Base-by-base conservation (phyloP, 768 basidiomycete species). In the Lactifluus subvellereus region DNA sequence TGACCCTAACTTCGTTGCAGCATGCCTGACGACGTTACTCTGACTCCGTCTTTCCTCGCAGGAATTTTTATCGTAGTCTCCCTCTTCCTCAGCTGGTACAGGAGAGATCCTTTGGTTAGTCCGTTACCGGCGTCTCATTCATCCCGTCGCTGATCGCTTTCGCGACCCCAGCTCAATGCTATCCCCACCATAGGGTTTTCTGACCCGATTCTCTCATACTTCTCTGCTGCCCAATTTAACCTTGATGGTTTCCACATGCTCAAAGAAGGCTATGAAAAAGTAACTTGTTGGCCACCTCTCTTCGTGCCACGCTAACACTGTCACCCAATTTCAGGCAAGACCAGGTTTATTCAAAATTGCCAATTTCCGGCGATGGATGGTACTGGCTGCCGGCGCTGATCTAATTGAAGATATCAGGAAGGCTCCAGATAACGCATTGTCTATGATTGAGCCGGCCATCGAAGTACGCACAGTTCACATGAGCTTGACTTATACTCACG, bases 331-430 rank as follows among this genome's bases (percentile, higher is more conserved):
- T 30, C 40, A 71, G 69, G 60, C 68, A 59, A 66, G 67, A n/a
- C 51, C 49, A 4, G 57, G 67, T 13, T 37, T 69, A 6, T 84
- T 81, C 71, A 79, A 78, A 69, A 71, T 83, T 5, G 71, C 81
- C 0, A 72, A 72, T 48, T 68, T 79, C 47, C 72, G 78, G 43
- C 71, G 74, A 54, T 84, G 83, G 82, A 61, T 77, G 14, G 73
- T 82, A 22, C 69, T 84, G 7, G 69, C 79, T 22, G 74, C 74
- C 20, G 78, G 80, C 1, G 70, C 73, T 0, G 63, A 77, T 30
- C 72, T 78, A 51, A 70, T 84, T 13, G 79, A 84, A 6, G 84
- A 85, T 47, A 67, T 86, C 18, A 76, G 81, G 27, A 77, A 71
- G 61, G 77, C 78, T n/a, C 73, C 77, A 6, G 80, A 82, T 53